Conservation (phyloP, 2,329 filamentous ascomycete species). For the Pseudogymnoascus destructans region DNA sequence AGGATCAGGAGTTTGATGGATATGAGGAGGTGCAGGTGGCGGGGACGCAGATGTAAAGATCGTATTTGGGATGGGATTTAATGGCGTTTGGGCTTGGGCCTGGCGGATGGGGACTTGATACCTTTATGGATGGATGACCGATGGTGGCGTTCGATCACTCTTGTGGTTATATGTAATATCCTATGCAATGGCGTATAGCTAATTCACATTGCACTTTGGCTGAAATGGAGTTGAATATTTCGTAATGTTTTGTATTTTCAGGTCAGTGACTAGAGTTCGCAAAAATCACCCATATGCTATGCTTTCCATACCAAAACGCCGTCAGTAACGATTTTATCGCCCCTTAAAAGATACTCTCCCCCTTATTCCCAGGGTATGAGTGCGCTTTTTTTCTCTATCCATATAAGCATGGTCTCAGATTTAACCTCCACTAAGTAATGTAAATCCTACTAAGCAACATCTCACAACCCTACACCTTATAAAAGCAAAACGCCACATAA, state of each 20-base stretch:
- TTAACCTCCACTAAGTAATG: background rate
- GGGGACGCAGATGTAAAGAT: background rate
- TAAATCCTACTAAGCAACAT: background rate
- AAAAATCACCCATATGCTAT: background rate
- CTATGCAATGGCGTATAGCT: background rate
- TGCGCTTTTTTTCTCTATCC: background rate
- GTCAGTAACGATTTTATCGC: background rate
- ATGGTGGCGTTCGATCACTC: background rate
- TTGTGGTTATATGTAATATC: background rate
- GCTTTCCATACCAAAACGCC: background rate
- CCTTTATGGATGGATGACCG: background rate
- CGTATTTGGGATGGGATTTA: background rate
- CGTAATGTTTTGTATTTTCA: conserved; percentile 4
- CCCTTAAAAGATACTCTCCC: background rate
- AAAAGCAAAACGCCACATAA: conserved; percentile 93
- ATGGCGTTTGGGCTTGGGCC: background rate
- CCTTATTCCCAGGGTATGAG: background rate
- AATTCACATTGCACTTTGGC: background rate
- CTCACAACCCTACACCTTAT: conserved; percentile 55
- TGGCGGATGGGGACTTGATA: background rate
- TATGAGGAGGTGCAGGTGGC: background rate
- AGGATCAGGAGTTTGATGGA: background rate
- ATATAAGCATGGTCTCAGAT: background rate
- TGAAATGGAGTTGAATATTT: background rate
- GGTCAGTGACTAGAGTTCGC: background rate